Conservation (phyloP, 2,329 filamentous ascomycete species). For the Pezicula neosporulosa region DNA sequence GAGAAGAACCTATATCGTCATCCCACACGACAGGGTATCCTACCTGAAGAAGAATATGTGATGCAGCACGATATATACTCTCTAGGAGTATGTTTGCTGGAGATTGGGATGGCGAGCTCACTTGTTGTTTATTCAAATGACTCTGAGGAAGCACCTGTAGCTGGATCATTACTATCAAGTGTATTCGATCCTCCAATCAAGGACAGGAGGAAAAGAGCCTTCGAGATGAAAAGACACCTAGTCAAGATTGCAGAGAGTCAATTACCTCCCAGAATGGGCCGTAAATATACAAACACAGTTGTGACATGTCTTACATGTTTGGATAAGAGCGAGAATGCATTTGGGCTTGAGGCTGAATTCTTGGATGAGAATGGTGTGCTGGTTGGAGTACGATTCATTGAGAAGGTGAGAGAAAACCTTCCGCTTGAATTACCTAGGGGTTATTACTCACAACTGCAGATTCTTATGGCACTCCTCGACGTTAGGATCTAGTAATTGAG, state of each 20-base stretch:
- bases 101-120: constrained; percentile 15
- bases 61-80: constrained; percentile 23
- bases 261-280: constrained; percentile 10
- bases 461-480: too few species aligned
- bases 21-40: constrained; percentile 12
- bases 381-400: constrained; percentile 18
- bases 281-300: constrained; percentile 7
- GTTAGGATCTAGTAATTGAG: too few species aligned
- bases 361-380: constrained; percentile 16
- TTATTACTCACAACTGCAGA: too few species aligned
- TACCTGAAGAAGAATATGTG: constrained; percentile 8
- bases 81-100: constrained; percentile 14
- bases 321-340: constrained; percentile 10
- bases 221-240: constrained; percentile 9
- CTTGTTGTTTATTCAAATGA: constrained; percentile 6
- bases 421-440: too few species aligned
- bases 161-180: too few species aligned
- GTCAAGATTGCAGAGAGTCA: constrained; percentile 5
- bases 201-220: too few species aligned
- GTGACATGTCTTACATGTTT: constrained; percentile 15
- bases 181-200: too few species aligned
- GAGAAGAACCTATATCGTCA: constrained; percentile 16
- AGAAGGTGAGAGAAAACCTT: constrained; percentile 8
- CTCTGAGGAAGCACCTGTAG: not conserved
- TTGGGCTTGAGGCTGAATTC: constrained; percentile 13